Base-by-base conservation (phyloP, 805 yeast species). In the Sugiyamaella mastotermitis region DNA sequence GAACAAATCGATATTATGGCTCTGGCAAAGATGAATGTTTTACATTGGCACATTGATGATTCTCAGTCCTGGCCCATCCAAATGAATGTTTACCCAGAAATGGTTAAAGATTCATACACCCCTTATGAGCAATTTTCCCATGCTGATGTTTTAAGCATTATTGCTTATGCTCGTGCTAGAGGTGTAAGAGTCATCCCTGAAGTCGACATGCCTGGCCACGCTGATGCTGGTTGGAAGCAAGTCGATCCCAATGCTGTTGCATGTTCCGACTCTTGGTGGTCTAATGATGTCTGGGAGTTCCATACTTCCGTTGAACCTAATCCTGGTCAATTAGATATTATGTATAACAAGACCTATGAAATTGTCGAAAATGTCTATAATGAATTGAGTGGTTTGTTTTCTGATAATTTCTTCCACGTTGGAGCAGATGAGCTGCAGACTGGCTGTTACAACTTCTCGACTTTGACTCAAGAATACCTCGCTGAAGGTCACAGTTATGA, bases 131-230 rank as follows among this genome's bases (percentile, higher is more conserved):
- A 48, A 5, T 66, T 60, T 44, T 40, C 60, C 2, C 51, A 46
- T 7, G 33, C 45, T 4, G 66, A 64, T 38, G 41, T 66, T 16
- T 26, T 25, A 13, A 37, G 51, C 10, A 39, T 66, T 4, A 53
- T 66, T 14, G 43, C 45, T 17, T 65, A 63, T 47, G 69, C 66
- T 3, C 40, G 43, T 9, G 49, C 31, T 2, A 48, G 64, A 33
- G 71, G 70, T n/a, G 61, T 66, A 8, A 56, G 71, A 40, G 53
- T 66, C 13, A 47, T 66, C 19, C 69, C 71, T 5, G 71, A 66
- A 45, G 45, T 66, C 21, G 71, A 66, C 42, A 42, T 61, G 49
- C 70, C 71, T 4, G 70, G 69, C 1, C 71, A 66, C 43, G 51
- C 68, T 11, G 48, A 59, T 20, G 58, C 69, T 4, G 71, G 71